Conservation (phyloP, 2,329 filamentous ascomycete genomes). For the Cladosporium oxysporum region DNA sequence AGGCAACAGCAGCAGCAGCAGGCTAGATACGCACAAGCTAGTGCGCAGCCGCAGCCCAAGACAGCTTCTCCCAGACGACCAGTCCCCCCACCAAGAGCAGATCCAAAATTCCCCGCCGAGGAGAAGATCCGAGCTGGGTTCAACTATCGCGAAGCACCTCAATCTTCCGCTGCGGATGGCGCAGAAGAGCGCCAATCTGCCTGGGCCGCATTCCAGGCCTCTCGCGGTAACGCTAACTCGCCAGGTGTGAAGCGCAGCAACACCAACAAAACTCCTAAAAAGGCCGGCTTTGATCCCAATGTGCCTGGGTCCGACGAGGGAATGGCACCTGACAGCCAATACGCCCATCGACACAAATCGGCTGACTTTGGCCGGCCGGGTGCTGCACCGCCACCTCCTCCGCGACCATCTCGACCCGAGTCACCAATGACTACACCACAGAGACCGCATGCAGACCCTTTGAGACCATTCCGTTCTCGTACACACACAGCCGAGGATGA, state of each 20-base stretch:
- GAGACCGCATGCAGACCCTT: conserved; percentile 41
- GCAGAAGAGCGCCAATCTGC: conserved; percentile 39
- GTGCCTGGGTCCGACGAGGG: conserved; percentile 61
- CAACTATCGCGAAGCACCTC: conserved; percentile 30
- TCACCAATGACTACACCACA: conserved; percentile 35
- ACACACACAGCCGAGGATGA: conserved; percentile 27
- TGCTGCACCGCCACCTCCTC: conserved; percentile 37
- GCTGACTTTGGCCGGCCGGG: conserved; percentile 30
- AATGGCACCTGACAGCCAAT: conserved; percentile 45
- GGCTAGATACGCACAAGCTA: conserved; percentile 4
- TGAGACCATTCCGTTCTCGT: conserved; percentile 39
- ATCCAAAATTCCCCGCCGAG: conserved; percentile 39
- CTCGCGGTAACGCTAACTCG: conserved; percentile 31
- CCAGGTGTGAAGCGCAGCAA: conserved; percentile 36
- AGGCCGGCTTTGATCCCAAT: conserved; percentile 60
- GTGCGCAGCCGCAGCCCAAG: conserved; percentile 9
- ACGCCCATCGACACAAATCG: conserved; percentile 33
- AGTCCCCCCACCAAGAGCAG: conserved; percentile 34
- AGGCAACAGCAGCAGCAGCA: conserved; percentile 29
- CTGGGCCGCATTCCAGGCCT: conserved; percentile 37
- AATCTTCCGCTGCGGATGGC: conserved; percentile 24
- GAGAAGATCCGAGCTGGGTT: conserved; percentile 41
- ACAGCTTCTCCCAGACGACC: conserved; percentile 27
- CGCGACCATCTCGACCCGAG: conserved; percentile 39
- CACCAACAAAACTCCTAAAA: conserved; percentile 49